These are phyloP conservation scores for Cyclotella choctawhatcheeana DNA, from an alignment of 108 stramenopile species.

Conservation along the genomic window DNA sequence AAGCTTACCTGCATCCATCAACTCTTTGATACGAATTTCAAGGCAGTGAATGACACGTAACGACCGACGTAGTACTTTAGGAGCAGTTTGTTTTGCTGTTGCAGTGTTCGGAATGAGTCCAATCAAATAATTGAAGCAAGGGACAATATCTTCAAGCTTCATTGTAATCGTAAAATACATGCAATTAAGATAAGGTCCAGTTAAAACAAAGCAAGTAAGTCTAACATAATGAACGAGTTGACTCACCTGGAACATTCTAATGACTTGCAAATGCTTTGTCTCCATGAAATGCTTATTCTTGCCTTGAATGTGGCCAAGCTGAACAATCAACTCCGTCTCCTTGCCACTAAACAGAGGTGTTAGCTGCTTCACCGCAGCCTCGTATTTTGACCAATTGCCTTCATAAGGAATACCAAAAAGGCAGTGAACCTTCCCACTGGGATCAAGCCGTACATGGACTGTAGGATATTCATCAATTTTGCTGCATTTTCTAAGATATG, in stretches of 20 bases:
- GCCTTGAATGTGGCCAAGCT: neutral
- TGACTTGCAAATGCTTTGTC: constrained; percentile 18
- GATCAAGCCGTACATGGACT: constrained; percentile 41
- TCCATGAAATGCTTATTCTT: constrained; percentile 8
- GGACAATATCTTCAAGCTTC: constrained; percentile 10
- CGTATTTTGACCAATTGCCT: constrained; percentile 47
- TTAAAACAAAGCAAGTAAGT: neutral
- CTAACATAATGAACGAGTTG: constrained; percentile 12
- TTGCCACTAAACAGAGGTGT: constrained; percentile 31
- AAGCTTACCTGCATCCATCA: too few species aligned
- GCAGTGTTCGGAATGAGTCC: neutral
- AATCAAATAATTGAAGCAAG: constrained; percentile 15
- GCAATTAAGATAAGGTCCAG: neutral
- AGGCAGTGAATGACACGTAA: constrained; percentile 12
- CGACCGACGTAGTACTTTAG: neutral
- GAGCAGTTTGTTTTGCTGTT: neutral
- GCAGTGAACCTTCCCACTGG: constrained; percentile 44
- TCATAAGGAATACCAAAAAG: constrained; percentile 47
- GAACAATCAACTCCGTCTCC: constrained; percentile 29
- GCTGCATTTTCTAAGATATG: constrained; percentile 30
- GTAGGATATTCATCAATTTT: constrained; percentile 20
- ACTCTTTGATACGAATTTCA: constrained; percentile 2
- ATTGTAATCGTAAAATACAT: neutral
- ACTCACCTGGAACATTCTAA: constrained; percentile 18
- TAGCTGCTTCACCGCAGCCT: constrained; percentile 20